Percentiles rank a stretch among this genome's conserved stretches.
phyloP scores from a whole-genome alignment of 441 rosid species.

The Manihot esculenta region DNA sequence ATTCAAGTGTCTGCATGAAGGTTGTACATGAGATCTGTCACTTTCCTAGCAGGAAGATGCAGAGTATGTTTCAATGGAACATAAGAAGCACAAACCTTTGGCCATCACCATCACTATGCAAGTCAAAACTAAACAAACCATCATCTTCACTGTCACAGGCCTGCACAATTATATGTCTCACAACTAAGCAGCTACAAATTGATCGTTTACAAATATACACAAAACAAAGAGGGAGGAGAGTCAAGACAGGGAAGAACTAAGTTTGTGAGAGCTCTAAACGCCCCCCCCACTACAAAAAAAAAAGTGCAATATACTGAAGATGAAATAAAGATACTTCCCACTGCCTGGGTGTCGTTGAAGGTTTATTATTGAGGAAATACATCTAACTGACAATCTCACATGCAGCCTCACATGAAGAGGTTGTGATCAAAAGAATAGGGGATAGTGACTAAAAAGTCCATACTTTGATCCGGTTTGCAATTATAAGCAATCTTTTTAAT shows the following conservation, averaged over 20 bases:
- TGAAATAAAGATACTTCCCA: neutral
- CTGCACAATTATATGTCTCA: constrained; percentile 39
- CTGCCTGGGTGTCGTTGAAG: neutral
- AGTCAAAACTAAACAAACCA: constrained; percentile 76
- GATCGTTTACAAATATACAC: neutral
- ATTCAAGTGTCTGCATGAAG: constrained; percentile 63
- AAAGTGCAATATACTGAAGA: neutral
- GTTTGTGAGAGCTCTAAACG: no score
- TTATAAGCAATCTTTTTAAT: no score
- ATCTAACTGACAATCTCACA: neutral
- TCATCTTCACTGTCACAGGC: constrained; percentile 81
- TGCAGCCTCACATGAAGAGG: neutral
- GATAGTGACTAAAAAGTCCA: no score
- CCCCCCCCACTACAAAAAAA: no score
- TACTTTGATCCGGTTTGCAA: no score
- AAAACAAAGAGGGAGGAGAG: neutral
- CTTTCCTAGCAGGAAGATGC: constrained; percentile 16
- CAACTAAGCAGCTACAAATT: neutral
- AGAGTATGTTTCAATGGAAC: neutral
- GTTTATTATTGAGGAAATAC: neutral
- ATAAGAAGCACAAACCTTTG: constrained; percentile 45
- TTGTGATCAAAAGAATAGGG: no score
- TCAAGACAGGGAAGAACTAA: neutral
- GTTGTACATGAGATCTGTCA: constrained; percentile 12
- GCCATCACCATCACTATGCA: constrained; percentile 88